A percentile compares a stretch with the other conserved stretches of the same genome.
Evolutionary conservation across 2,329 filamentous ascomycete species (phyloP).

Genomic region (Fusarium keratoplasticum): DNA sequence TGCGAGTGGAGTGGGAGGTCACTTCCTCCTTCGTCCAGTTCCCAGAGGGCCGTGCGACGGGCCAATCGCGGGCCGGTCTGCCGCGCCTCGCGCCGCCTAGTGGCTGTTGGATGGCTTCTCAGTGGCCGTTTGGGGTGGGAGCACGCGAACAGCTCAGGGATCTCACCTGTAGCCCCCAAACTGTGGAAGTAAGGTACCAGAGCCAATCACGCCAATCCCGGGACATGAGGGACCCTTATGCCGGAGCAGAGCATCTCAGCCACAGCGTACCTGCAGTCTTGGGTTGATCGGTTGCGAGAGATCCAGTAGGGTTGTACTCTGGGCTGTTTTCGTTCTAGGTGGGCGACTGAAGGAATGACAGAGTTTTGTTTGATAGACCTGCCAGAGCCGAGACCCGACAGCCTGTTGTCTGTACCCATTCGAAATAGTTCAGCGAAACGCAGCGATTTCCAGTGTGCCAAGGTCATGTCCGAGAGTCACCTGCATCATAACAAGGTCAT

Average conservation of each 20-base stretch:
- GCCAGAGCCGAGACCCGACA: background rate
- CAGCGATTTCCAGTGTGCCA: background rate
- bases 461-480: background rate
- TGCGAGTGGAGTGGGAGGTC: background rate
- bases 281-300: slow-evolving; percentile 6
- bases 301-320: slow-evolving; percentile 4
- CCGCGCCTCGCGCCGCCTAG: slow-evolving; percentile 7
- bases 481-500: background rate
- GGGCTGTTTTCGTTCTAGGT: background rate
- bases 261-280: slow-evolving; percentile 40
- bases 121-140: slow-evolving; percentile 33
- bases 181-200: slow-evolving; percentile 35
- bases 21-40: slow-evolving; percentile 7
- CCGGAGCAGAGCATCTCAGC: slow-evolving; percentile 25
- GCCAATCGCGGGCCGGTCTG: slow-evolving; percentile 25
- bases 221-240: slow-evolving; percentile 14
- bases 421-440: background rate
- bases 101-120: slow-evolving; percentile 14
- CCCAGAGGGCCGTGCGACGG: slow-evolving; percentile 6
- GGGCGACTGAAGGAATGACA: background rate
- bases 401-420: background rate
- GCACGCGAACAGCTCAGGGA: slow-evolving; percentile 34
- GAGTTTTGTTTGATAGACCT: background rate
- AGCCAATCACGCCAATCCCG: slow-evolving; percentile 37
- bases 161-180: slow-evolving; percentile 30